phyloP scores from a whole-genome alignment of 1,284 basidiomycete genomes.

The Rhodotorula sp. region DNA sequence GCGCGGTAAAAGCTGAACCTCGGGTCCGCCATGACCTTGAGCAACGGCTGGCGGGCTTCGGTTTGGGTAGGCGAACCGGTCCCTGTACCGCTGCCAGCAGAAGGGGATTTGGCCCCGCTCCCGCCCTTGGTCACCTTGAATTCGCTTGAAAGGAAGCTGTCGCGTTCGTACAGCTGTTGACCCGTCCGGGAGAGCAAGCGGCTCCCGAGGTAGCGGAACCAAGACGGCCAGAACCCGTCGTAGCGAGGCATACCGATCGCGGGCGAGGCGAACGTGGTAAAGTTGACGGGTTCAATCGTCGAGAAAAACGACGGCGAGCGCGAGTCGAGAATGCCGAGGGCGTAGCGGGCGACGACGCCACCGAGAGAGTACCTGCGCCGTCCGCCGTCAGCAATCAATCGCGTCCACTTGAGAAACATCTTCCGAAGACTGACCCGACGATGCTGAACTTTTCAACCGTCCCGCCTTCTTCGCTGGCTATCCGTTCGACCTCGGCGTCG shows the following conservation, averaged over 20 bases:
- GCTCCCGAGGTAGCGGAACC: slow-evolving; percentile 60
- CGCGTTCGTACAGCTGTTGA: slow-evolving; percentile 70
- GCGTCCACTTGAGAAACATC: not conserved
- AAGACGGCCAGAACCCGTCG: slow-evolving; percentile 61
- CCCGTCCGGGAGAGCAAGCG: slow-evolving; percentile 75
- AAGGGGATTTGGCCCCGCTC: not conserved
- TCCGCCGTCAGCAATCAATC: not conserved
- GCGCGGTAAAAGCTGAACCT: slow-evolving; percentile 74
- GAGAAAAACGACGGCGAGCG: slow-evolving; percentile 62
- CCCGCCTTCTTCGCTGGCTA: slow-evolving; percentile 55
- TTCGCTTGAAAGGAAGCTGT: slow-evolving; percentile 61
- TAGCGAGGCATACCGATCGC: slow-evolving; percentile 60
- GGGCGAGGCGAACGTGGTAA: slow-evolving; percentile 78
- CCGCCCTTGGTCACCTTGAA: not conserved
- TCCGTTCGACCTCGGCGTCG: slow-evolving; percentile 50
- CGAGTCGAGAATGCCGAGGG: slow-evolving; percentile 68
- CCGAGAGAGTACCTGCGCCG: slow-evolving; percentile 62
- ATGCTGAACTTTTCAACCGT: slow-evolving; percentile 67
- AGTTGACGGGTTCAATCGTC: slow-evolving; percentile 66
- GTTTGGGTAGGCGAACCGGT: not conserved
- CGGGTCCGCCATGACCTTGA: slow-evolving; percentile 85
- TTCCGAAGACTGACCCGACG: slow-evolving; percentile 53
- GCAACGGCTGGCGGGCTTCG: slow-evolving; percentile 52
- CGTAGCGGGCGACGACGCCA: slow-evolving; percentile 73
- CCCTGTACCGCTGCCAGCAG: not conserved